A percentile compares a stretch with the other conserved stretches of the same genome.
These are phyloP conservation scores for Penicillium silybi DNA, from an alignment of 495 filamentous ascomycete genomes.

Conservation along the genomic window DNA sequence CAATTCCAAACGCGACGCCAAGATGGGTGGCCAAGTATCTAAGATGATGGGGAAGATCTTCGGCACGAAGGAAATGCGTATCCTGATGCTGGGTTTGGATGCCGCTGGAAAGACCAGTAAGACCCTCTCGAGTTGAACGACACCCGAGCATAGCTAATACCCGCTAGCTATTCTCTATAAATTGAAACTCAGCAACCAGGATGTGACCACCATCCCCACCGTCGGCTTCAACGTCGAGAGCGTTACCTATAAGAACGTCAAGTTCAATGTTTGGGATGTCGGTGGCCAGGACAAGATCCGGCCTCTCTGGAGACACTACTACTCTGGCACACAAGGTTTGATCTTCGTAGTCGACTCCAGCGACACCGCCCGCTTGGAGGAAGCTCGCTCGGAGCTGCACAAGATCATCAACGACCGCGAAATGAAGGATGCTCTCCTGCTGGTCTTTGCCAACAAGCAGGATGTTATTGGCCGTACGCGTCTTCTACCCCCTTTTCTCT, in stretches of 20 bases:
- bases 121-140: conserved; percentile 4
- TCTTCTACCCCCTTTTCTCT: not conserved
- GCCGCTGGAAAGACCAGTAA: conserved; percentile 95
- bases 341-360: conserved; percentile 97
- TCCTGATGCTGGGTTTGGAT: conserved; percentile 96
- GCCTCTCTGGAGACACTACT: conserved; percentile 97
- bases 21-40: conserved; percentile 76
- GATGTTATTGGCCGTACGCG: conserved; percentile 78
- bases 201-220: conserved; percentile 98
- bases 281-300: conserved; percentile 99
- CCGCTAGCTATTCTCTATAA: conserved; percentile 90
- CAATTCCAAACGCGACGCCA: conserved; percentile 25
- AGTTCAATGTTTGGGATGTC: conserved; percentile 99
- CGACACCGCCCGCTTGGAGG: conserved; percentile 80
- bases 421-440: conserved; percentile 92
- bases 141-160: conserved; percentile 6
- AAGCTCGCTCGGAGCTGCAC: conserved; percentile 84
- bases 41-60: conserved; percentile 97
- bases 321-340: conserved; percentile 92
- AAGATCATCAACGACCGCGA: conserved; percentile 96
- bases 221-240: conserved; percentile 99
- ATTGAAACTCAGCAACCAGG: conserved; percentile 89
- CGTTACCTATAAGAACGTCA: conserved; percentile 98
- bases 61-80: conserved; percentile 96
- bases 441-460: conserved; percentile 99